Evolutionary conservation across 148 eudicot species (phyloP), one percentile per base, ranked within the genome.

Genomic region (Arbutus unedo): DNA sequence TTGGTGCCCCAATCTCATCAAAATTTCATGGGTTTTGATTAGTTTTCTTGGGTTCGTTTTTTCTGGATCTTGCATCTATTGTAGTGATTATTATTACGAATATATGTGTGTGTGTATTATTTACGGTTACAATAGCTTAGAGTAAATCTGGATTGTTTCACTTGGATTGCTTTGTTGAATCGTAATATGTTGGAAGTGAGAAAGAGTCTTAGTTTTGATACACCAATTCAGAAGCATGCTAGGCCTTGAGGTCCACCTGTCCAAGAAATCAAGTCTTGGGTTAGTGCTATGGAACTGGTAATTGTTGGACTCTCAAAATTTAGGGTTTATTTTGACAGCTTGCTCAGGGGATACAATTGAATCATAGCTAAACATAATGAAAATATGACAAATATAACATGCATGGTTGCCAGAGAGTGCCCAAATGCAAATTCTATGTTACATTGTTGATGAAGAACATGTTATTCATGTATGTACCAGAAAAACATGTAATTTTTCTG

Each of bases 61-160:
- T 49, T 62, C 38, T 62, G 38, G 68, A 21, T 62, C 38, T 62
- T 62, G 68, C 68, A 62, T 21, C 8, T 62, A 23, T 23, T 62
- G 31, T 62, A 7, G 38, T 21, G 68, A 62, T 21, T 25, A n/a
- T 62, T 62, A 62, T 8, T 25, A 62, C 21, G 68, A 62, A 13
- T 62, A 62, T 21, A 8, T 21, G 7, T 49, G 68, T 49, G 13
- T 62, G 48, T 66, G 11, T 59, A 45, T 3, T 1, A 23, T 48
- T 21, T 79, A 41, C n/a, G 15, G 11, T 9, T n/a, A 21, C 15
- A 62, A 31, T 19, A 5, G 31, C 68, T 47, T 23, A 66, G 16
- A 11, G 45, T 79, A 75, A 2, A 60, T 64, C 56, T 48, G 81
- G 54, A 55, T 44, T 78, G 49, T 23, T 79, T 78, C 16, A 19